Base-by-base conservation (phyloP, 1,284 basidiomycete genomes). In the Cerioporus squamosus region DNA sequence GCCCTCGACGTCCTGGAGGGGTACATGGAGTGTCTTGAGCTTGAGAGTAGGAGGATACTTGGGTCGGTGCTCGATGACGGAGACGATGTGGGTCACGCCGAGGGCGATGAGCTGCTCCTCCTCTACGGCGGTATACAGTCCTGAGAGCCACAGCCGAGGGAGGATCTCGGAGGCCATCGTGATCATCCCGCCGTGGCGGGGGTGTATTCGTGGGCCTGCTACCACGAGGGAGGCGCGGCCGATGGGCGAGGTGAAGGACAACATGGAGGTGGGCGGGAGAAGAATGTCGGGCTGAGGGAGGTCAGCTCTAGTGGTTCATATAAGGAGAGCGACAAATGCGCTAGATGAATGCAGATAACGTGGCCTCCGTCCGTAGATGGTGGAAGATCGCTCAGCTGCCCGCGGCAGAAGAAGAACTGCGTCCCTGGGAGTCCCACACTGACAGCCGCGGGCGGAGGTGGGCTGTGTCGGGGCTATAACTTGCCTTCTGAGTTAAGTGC, bases 121-220 rank as follows among this genome's bases (percentile, higher is more conserved):
- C 65, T 83, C 73, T 22, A 72, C 70, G 9, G 86, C 89, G 15
- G 83, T 84, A 67, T 73, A 76, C 59, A 81, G 79, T 66, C 86
- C 86, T 2, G 88, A 84, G 48, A 92, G 81, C 67, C 85, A 92
- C 23, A 92, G 72, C 17, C 85, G 80, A 5, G 86, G 83, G 1
- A 82, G 67, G 65, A 92, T 86, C 49, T 62, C 54, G 22, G 65
- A 66, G 29, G 64, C 58, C 12, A 51, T 56, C 40, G 51, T 53
- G n/a, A 52, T 53, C 22, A 52, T 15, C 3, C 40, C 42, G 22
- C 40, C 26, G 40, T 53, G 61, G 17, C 61, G 60, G 2, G 60
- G 60, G 20, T 60, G 56, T n/a, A 59, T 38, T 5, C 39, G 31
- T 20, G 60, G 55, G 6, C 57, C 40, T 20, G 60, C 57, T 33